phyloP scores from a whole-genome alignment of 495 filamentous ascomycete species.

The Penicillium coprophilum region DNA sequence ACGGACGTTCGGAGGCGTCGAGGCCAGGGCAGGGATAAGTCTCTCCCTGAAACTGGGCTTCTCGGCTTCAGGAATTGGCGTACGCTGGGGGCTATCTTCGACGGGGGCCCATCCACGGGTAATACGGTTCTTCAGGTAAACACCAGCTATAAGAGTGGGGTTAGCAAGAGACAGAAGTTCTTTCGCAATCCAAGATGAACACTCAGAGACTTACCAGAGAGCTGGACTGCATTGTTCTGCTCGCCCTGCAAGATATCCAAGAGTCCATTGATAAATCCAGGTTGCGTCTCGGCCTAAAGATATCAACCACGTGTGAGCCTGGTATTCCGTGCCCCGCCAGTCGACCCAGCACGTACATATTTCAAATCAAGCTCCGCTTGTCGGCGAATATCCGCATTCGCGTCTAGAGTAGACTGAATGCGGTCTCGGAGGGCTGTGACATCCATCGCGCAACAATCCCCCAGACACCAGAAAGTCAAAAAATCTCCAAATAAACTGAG shows the following conservation, averaged over 20 bases:
- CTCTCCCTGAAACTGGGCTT: conserved; percentile 84
- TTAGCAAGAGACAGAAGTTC: conserved; percentile 11
- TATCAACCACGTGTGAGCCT: conserved; percentile 21
- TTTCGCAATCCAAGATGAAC: conserved; percentile 4
- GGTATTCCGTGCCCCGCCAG: conserved; percentile 17
- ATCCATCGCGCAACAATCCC: conserved; percentile 68
- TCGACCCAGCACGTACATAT: conserved; percentile 63
- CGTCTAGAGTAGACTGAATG: conserved; percentile 81
- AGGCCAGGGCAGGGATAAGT: conserved; percentile 82
- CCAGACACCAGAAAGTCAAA: conserved; percentile 34
- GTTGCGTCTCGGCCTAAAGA: conserved; percentile 81
- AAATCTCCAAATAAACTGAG: conserved; percentile 21
- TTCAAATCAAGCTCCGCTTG: conserved; percentile 91
- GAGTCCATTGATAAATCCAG: conserved; percentile 86
- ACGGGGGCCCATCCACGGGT: conserved; percentile 81
- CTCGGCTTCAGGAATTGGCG: conserved; percentile 80
- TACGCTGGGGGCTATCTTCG: conserved; percentile 63
- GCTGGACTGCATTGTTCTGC: conserved; percentile 75
- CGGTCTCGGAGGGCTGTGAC: conserved; percentile 79
- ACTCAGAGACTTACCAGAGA: conserved; percentile 66
- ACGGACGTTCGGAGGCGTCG: conserved; percentile 75
- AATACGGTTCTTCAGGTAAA: conserved; percentile 97
- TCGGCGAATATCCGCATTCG: conserved; percentile 79
- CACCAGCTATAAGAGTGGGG: conserved; percentile 64
- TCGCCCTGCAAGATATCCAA: conserved; percentile 87